A percentile compares a stretch with the other conserved stretches of the same genome.
Evolutionary conservation across 177 flowering plant species (phyloP).

Genomic region (Vitis hybrid): DNA sequence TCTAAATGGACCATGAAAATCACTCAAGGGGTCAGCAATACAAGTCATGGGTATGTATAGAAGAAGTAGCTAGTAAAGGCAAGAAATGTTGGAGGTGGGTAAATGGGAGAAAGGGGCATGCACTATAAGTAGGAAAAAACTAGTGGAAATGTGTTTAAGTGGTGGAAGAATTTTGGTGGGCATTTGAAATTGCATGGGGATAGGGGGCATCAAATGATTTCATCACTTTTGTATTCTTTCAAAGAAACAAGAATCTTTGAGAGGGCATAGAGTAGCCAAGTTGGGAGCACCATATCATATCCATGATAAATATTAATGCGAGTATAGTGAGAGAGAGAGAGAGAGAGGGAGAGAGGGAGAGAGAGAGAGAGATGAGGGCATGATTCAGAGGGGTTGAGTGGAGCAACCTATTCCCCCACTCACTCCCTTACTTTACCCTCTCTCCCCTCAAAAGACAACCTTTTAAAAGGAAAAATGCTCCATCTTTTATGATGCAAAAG

Average conservation of each 20-base stretch:
- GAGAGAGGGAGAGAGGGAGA: neutral
- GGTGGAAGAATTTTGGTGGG: neutral
- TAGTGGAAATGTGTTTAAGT: neutral
- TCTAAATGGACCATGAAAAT: neutral
- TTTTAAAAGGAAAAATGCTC: constrained; percentile 34
- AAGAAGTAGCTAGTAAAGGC: too few species aligned
- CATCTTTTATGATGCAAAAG: constrained; percentile 33
- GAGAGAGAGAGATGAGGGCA: neutral
- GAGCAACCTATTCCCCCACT: constrained; percentile 33
- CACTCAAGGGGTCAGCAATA: neutral
- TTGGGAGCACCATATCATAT: too few species aligned
- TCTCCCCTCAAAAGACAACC: constrained; percentile 26
- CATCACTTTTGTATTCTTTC: too few species aligned
- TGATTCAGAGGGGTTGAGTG: constrained; percentile 17
- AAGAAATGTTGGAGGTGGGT: too few species aligned
- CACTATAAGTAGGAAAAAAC: neutral
- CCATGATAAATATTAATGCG: too few species aligned
- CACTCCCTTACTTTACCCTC: constrained; percentile 19
- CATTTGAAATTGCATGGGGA: neutral
- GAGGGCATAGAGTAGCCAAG: too few species aligned
- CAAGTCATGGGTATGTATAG: neutral
- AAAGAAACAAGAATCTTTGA: too few species aligned
- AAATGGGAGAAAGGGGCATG: too few species aligned
- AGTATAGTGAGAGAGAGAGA: neutral
- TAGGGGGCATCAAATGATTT: too few species aligned